Conservation (phyloP, 306 rosid genomes). For the Vigna radiata region DNA sequence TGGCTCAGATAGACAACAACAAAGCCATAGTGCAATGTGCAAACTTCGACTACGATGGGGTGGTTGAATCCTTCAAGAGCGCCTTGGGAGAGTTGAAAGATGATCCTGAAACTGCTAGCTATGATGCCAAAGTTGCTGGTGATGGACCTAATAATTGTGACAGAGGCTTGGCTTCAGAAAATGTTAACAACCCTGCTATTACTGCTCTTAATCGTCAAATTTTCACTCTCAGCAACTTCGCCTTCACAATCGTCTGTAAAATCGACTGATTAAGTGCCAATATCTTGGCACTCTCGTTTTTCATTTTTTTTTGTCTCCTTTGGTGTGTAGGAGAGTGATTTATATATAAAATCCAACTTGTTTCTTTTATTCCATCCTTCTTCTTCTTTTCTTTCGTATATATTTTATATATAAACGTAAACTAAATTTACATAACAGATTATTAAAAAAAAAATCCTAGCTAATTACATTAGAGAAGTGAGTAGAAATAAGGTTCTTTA, state of each 20-base stretch:
- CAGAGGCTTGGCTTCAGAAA: not conserved
- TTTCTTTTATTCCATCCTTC: not conserved
- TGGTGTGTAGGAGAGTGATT: not conserved
- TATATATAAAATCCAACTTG: not conserved
- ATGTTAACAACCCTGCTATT: not conserved
- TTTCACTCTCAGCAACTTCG: not conserved
- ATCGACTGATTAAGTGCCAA: not conserved
- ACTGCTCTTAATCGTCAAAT: not conserved
- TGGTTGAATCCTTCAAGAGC: conserved; percentile 29
- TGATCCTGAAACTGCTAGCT: conserved; percentile 23
- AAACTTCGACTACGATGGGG: not conserved
- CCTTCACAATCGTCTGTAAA: not conserved
- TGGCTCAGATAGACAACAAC: not conserved
- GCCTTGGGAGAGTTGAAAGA: not conserved
- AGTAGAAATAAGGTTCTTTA: too few relatives aligned
- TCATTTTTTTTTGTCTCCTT: not conserved
- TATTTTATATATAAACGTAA: too few relatives aligned
- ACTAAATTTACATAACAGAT: too few relatives aligned
- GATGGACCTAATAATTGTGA: not conserved
- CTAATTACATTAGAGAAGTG: too few relatives aligned
- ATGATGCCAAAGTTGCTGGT: not conserved
- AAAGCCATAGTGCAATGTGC: conserved; percentile 32
- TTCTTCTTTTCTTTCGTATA: too few relatives aligned
- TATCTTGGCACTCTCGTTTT: not conserved
- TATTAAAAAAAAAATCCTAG: too few relatives aligned